Percentiles rank a stretch among this genome's conserved stretches.
Conservation (phyloP, 176 grass and related monocot species). For the Ensete ventricosum region DNA sequence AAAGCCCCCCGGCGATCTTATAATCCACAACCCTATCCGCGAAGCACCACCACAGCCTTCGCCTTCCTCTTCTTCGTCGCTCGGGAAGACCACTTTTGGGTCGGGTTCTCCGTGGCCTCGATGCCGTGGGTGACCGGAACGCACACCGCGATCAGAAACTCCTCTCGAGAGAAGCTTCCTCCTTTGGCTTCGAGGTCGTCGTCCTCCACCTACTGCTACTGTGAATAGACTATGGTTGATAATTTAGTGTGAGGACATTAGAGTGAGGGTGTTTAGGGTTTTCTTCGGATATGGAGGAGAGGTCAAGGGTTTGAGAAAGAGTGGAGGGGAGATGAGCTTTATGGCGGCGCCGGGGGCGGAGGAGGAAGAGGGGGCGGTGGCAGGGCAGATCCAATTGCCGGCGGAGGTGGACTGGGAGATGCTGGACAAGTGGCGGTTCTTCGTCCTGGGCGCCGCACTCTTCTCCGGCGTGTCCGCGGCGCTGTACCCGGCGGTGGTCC, state of each 20-base stretch:
- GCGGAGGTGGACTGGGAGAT: conserved; percentile 99
- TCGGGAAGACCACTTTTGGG: not conserved
- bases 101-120: not conserved
- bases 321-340: conserved; percentile 52
- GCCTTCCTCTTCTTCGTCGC: not conserved
- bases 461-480: conserved; percentile 89
- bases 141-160: not conserved
- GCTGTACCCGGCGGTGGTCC: conserved; percentile 84
- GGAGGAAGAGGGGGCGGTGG: conserved; percentile 25
- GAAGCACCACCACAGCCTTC: not conserved
- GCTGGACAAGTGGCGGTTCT: conserved; percentile 97
- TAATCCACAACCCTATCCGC: not conserved
- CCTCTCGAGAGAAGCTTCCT: not conserved
- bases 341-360: conserved; percentile 43
- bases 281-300: not conserved
- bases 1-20: not conserved
- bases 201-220: not conserved
- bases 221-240: not conserved
- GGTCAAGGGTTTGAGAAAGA: not conserved
- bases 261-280: not conserved
- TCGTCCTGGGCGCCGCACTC: conserved; percentile 71
- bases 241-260: not conserved
- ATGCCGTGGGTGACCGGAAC: not conserved
- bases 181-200: too few relatives aligned
- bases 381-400: conserved; percentile 33